These are phyloP conservation scores for Phenoliferia sp. DNA, from an alignment of 1,284 basidiomycete genomes.

Conservation along the genomic window DNA sequence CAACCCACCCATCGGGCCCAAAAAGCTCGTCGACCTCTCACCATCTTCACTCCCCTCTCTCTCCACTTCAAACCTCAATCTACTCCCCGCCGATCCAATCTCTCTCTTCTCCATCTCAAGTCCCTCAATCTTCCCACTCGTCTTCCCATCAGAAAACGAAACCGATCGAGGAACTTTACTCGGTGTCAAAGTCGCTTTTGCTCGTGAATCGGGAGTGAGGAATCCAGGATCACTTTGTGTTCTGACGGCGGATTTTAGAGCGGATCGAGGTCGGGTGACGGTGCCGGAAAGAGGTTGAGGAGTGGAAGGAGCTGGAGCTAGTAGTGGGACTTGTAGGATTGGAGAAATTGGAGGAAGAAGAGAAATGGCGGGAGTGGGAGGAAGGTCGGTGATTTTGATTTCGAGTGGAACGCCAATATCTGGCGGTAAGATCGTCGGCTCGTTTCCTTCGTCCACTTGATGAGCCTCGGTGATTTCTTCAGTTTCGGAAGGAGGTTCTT, in stretches of 20 bases:
- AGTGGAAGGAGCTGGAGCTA: slow-evolving; percentile 13
- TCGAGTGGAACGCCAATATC: background rate
- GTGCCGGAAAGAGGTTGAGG: background rate
- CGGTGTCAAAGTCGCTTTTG: background rate
- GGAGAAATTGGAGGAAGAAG: slow-evolving; percentile 49
- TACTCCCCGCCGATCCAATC: slow-evolving; percentile 16
- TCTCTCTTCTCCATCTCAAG: slow-evolving; percentile 41
- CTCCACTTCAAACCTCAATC: slow-evolving; percentile 14
- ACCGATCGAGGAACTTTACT: slow-evolving; percentile 65
- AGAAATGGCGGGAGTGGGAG: background rate
- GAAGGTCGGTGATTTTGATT: background rate
- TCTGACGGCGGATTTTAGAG: slow-evolving; percentile 16
- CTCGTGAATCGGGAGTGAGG: slow-evolving; percentile 6
- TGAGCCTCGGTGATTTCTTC: background rate
- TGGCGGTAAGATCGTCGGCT: slow-evolving; percentile 42
- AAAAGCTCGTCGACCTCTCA: too few relatives aligned
- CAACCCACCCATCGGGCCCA: slow-evolving; percentile 8
- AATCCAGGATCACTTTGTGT: slow-evolving; percentile 15
- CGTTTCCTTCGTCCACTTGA: slow-evolving; percentile 40
- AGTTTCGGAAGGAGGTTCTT: background rate
- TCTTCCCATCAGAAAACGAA: slow-evolving; percentile 87
- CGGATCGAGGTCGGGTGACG: slow-evolving; percentile 17
- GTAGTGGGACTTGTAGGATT: too few relatives aligned
- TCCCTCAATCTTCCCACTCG: slow-evolving; percentile 72
- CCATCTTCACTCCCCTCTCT: background rate